Base-by-base conservation (phyloP, 148 eudicot genomes). In the Chenopodium formosanum region DNA sequence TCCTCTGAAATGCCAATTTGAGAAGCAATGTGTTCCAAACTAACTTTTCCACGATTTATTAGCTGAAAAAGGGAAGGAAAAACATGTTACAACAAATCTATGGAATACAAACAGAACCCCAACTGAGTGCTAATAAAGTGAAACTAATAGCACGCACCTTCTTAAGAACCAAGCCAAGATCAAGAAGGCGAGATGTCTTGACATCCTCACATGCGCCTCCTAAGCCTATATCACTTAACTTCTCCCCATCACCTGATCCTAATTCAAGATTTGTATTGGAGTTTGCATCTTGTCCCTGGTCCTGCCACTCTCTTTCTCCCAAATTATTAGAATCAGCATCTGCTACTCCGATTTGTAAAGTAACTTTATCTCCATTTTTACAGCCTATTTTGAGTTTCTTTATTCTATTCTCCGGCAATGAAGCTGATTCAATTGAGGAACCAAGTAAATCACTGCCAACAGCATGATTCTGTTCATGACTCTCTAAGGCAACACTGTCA, bases 41-140 rank as follows among this genome's bases (percentile, higher is more conserved):
- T 85, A 70, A 93, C 91, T 88, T 92, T 92, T 77, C 93, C 94
- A 65, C 87, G 86, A 73, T 94, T 97, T 85, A 91, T 82, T 64
- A 95, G 88, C 99, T 95, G 89, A 70, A 77, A 31, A 31, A 68
- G 56, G 83, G 63, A 37, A 44, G 83, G 63, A 37, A 40, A 53
- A 70, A 7, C 32, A 69, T 46, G 22, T 81, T 74, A 48, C 48
- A 77, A 17, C 14, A 84, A 63, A 32, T 60, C 47, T 48, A 46
- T 9, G 34, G 23, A n/a, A 60, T 12, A 65, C 22, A 60, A 63
- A 80, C 17, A 23, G 25, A 67, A 37, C 10, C 17, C 81, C 22
- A 70, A 3, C 74, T 48, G n/a, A 82, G 56, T 72, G 31, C 64
- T 11, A 64, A 75, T 17, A 56, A 31, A 71, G 11, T 31, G 32